A percentile compares a stretch with the other conserved stretches of the same genome.
These are phyloP conservation scores for Umbilicaria muhlenbergii DNA, from an alignment of 495 filamentous ascomycete species.

Conservation along the genomic window DNA sequence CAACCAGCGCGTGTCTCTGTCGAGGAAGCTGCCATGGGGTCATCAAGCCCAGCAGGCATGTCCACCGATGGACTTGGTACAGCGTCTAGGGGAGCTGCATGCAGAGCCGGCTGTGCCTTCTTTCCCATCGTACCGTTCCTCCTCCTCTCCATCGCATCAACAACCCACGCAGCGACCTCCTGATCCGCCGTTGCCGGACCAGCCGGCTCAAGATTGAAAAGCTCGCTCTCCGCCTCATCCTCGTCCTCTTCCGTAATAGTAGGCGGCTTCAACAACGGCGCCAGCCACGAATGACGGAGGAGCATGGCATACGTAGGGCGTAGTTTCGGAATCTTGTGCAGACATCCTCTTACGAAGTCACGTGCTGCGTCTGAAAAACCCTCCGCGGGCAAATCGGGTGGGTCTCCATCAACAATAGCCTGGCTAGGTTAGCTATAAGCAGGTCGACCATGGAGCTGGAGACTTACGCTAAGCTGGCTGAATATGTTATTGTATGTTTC, in stretches of 20 bases:
- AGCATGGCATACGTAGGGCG: conserved; percentile 84
- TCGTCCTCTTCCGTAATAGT: conserved; percentile 66
- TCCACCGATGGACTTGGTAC: conserved; percentile 15
- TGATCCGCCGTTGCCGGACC: conserved; percentile 41
- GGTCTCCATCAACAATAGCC: conserved; percentile 95
- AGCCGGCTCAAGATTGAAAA: conserved; percentile 21
- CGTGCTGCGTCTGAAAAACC: conserved; percentile 66
- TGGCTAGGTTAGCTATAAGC: conserved; percentile 20
- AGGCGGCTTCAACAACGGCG: conserved; percentile 62
- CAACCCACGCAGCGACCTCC: conserved; percentile 79
- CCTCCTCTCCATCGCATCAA: conserved; percentile 47
- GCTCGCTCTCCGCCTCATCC: conserved; percentile 30
- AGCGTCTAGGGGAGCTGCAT: conserved; percentile 58
- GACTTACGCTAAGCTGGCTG: conserved; percentile 86
- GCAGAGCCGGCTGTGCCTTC: conserved; percentile 51
- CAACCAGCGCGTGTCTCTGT: too few species aligned
- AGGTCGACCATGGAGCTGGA: not conserved
- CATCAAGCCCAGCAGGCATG: too few species aligned
- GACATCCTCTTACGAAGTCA: conserved; percentile 75
- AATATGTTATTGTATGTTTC: conserved; percentile 99
- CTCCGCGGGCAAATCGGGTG: conserved; percentile 65
- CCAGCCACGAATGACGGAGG: conserved; percentile 77
- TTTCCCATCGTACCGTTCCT: conserved; percentile 31
- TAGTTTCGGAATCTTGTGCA: conserved; percentile 83
- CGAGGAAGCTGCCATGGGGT: too few species aligned